These are phyloP conservation scores for Leccinum olivaceopallidum DNA, from an alignment of 768 basidiomycete species.

Conservation along the genomic window DNA sequence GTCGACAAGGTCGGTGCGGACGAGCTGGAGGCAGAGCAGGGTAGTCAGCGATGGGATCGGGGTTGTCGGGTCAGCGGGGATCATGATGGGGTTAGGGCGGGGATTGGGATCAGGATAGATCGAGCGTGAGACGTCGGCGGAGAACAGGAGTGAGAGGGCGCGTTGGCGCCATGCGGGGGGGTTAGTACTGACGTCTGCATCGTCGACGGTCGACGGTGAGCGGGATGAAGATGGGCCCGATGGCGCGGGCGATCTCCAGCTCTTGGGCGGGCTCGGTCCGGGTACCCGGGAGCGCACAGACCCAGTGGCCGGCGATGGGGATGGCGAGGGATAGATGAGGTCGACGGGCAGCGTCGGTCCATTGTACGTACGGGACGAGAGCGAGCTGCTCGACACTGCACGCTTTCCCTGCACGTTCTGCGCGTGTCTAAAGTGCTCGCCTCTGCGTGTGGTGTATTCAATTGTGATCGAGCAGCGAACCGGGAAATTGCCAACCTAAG, in stretches of 20 bases:
- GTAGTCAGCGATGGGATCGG: slow-evolving; percentile 51
- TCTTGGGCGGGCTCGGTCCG: slow-evolving; percentile 56
- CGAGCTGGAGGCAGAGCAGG: slow-evolving; percentile 54
- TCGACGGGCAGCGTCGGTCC: slow-evolving; percentile 47
- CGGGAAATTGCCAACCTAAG: slow-evolving; percentile 24
- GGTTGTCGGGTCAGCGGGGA: not conserved
- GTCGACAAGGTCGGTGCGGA: slow-evolving; percentile 48
- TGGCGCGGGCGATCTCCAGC: slow-evolving; percentile 46
- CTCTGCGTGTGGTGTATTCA: slow-evolving; percentile 39
- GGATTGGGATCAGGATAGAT: slow-evolving; percentile 14
- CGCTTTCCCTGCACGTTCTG: slow-evolving; percentile 48
- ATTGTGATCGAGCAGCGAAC: not conserved
- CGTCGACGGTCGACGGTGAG: slow-evolving; percentile 9
- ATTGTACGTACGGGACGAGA: slow-evolving; percentile 33
- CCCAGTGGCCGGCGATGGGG: slow-evolving; percentile 1
- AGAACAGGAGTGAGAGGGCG: slow-evolving; percentile 57
- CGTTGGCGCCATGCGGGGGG: slow-evolving; percentile 47
- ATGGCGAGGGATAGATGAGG: slow-evolving; percentile 35
- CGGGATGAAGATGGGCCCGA: slow-evolving; percentile 10
- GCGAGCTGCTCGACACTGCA: slow-evolving; percentile 17
- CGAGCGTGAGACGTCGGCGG: slow-evolving; percentile 10
- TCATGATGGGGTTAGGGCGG: slow-evolving; percentile 16
- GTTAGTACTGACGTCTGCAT: slow-evolving; percentile 16
- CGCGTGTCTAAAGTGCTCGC: slow-evolving; percentile 67
- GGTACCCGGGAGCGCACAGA: slow-evolving; percentile 28